Conservation (phyloP, 163 green algal genomes). For the Chlamydomonas reinhardtii region DNA sequence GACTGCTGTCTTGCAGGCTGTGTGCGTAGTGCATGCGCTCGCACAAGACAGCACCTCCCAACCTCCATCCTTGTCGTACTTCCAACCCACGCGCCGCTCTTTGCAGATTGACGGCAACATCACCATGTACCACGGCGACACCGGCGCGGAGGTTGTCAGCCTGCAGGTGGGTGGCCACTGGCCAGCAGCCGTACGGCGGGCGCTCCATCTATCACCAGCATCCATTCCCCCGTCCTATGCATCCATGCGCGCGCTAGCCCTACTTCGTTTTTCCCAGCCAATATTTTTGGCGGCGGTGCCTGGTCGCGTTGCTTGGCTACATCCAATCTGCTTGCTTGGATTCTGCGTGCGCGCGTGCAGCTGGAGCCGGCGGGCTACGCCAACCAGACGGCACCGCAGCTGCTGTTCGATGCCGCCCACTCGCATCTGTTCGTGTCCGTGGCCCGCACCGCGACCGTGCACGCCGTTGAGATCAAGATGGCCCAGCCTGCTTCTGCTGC, state of each 20-base stretch:
- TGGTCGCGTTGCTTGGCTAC: not conserved
- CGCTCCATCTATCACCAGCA: no score
- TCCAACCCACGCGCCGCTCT: no score
- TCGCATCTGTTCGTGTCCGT: not conserved
- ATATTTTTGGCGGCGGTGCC: no score
- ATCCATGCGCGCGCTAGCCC: no score
- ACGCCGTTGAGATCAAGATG: not conserved
- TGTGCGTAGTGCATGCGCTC: no score
- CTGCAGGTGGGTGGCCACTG: not conserved
- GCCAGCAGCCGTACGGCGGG: no score
- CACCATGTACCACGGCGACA: conserved; percentile 2
- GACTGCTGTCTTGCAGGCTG: no score
- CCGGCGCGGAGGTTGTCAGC: not conserved
- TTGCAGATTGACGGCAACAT: conserved; percentile 12
- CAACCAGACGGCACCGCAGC: conserved; percentile 31
- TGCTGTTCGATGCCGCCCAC: not conserved
- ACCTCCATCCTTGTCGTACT: no score
- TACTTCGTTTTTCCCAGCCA: no score
- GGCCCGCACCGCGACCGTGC: not conserved
- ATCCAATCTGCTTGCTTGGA: no score
- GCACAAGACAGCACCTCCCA: no score
- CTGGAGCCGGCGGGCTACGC: not conserved
- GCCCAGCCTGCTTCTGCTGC: not conserved
- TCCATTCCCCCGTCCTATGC: no score
- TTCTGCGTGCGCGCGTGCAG: not conserved